Conservation (phyloP, 768 basidiomycete species). For the Trametes gibbosa region DNA sequence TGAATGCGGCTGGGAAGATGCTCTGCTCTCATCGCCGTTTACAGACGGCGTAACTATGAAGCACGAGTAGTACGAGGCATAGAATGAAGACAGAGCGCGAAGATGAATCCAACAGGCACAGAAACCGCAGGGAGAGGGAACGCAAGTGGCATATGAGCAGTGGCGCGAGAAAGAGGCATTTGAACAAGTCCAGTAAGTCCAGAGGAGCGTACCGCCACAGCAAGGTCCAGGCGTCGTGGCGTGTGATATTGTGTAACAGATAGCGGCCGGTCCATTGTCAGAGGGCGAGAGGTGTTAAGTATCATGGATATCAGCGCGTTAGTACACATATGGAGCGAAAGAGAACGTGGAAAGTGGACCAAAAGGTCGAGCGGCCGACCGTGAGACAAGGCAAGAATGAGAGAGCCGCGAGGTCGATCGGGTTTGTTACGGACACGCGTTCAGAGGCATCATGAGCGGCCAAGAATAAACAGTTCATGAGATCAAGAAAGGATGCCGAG, state of each 20-base stretch:
- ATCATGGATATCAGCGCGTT: too few relatives aligned
- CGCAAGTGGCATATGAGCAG: too few relatives aligned
- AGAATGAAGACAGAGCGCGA: neutral
- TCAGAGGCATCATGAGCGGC: neutral
- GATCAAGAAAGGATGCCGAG: neutral
- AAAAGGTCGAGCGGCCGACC: neutral
- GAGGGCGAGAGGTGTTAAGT: too few relatives aligned
- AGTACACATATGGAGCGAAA: neutral
- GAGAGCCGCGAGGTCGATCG: neutral
- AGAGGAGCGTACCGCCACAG: neutral
- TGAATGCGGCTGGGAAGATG: constrained; percentile 29
- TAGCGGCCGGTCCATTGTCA: neutral
- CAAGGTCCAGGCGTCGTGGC: neutral
- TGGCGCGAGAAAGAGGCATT: neutral
- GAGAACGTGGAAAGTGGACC: neutral
- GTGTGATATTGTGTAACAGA: neutral
- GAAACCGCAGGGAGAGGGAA: neutral
- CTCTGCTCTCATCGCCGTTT: constrained; percentile 46
- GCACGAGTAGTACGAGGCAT: neutral
- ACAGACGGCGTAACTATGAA: constrained; percentile 44
- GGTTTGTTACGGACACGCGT: neutral
- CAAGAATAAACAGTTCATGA: neutral
- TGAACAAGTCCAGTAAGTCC: neutral
- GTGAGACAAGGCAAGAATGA: neutral
- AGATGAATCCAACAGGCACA: neutral